Evolutionary conservation across 257 asterid species (phyloP).

Genomic region (Dorcoceras hygrometricum): DNA sequence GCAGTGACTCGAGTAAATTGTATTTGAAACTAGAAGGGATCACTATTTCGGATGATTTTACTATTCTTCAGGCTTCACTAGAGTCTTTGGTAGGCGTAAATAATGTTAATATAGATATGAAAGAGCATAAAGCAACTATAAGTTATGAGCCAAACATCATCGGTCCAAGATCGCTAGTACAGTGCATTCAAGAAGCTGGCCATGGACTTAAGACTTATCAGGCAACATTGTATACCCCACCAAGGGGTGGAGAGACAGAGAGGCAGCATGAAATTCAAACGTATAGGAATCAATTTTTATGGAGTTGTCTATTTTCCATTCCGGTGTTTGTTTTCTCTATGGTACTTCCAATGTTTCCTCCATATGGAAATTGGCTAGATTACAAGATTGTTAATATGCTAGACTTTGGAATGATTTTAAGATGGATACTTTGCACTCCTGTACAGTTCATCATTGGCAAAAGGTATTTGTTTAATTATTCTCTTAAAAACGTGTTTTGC

Average conservation of each 20-base stretch:
- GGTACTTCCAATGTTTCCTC: conserved; percentile 95
- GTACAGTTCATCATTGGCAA: conserved; percentile 89
- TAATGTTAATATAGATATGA: conserved; percentile 53
- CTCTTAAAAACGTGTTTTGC: not conserved
- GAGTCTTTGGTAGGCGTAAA: conserved; percentile 80
- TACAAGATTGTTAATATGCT: conserved; percentile 84
- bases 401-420: conserved; percentile 62
- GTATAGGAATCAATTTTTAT: conserved; percentile 73
- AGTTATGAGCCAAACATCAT: conserved; percentile 75
- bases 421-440: conserved; percentile 96
- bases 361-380: conserved; percentile 89
- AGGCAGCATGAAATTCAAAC: conserved; percentile 59
- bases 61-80: conserved; percentile 46
- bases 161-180: conserved; percentile 91
- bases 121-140: conserved; percentile 52
- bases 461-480: conserved; percentile 47
- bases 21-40: conserved; percentile 71
- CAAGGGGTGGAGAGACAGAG: conserved; percentile 71
- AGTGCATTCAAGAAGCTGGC: conserved; percentile 65
- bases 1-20: conserved; percentile 68
- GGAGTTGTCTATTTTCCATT: conserved; percentile 87
- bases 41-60: conserved; percentile 51
- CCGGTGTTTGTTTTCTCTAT: conserved; percentile 77
- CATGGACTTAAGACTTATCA: conserved; percentile 47
- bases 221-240: conserved; percentile 70